These are phyloP conservation scores for Colletotrichum sp. DNA, from an alignment of 2,329 filamentous ascomycete species.

Conservation along the genomic window DNA sequence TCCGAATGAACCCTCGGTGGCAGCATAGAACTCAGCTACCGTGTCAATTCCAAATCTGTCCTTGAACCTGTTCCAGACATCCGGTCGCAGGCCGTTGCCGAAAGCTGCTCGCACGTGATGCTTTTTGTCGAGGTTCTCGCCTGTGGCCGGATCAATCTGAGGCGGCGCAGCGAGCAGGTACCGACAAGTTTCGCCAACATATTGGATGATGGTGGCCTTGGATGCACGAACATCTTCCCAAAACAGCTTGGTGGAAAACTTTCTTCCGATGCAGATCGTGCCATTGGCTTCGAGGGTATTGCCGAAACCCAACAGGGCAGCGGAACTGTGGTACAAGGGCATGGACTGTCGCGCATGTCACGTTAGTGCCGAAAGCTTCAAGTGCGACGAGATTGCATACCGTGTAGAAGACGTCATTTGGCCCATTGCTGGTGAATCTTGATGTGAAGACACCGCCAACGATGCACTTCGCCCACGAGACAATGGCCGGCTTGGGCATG, in stretches of 20 bases:
- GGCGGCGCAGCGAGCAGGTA: slow-evolving; percentile 76
- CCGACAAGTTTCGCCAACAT: slow-evolving; percentile 86
- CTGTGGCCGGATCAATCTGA: slow-evolving; percentile 65
- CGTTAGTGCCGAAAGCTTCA: neutral
- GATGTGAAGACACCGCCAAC: slow-evolving; percentile 57
- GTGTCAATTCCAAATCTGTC: slow-evolving; percentile 77
- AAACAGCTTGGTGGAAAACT: slow-evolving; percentile 79
- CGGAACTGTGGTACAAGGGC: slow-evolving; percentile 89
- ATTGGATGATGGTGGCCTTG: slow-evolving; percentile 79
- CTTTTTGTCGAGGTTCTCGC: slow-evolving; percentile 72
- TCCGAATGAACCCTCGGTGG: slow-evolving; percentile 74
- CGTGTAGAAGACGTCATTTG: slow-evolving; percentile 76
- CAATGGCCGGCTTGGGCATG: slow-evolving; percentile 78
- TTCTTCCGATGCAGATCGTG: slow-evolving; percentile 75
- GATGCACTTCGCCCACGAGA: slow-evolving; percentile 73
- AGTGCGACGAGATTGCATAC: slow-evolving; percentile 45
- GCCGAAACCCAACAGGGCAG: slow-evolving; percentile 71
- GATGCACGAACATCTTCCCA: slow-evolving; percentile 77
- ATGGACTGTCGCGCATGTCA: slow-evolving; percentile 63
- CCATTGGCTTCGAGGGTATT: slow-evolving; percentile 64
- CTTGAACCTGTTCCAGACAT: slow-evolving; percentile 86
- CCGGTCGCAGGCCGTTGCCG: slow-evolving; percentile 84
- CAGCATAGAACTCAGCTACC: slow-evolving; percentile 81
- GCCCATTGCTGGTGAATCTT: slow-evolving; percentile 61
- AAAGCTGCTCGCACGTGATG: slow-evolving; percentile 78